Conservation (phyloP, 345 rosid genomes). For the Eucalyptus pauciflora region DNA sequence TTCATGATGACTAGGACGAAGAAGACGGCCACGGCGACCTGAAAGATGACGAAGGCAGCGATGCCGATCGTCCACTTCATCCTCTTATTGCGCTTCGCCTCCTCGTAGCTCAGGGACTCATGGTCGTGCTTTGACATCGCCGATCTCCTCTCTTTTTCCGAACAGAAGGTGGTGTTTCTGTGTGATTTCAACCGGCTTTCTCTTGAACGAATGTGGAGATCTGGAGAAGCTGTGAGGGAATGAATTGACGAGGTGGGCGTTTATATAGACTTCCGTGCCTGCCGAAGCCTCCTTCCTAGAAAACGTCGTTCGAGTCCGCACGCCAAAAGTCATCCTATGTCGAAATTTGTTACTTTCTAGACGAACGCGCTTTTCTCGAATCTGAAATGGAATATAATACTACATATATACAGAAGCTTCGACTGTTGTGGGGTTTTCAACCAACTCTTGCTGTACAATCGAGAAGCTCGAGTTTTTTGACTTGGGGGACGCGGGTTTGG, state of each 20-base stretch:
- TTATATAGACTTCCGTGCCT: background rate
- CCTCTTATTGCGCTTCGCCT: background rate
- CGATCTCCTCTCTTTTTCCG: background rate
- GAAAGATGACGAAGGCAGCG: background rate
- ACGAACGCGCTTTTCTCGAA: background rate
- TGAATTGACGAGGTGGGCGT: background rate
- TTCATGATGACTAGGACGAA: background rate
- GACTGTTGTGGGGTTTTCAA: no score
- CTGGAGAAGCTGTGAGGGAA: background rate
- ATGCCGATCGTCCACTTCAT: background rate
- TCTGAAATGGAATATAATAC: background rate
- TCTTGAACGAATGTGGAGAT: background rate
- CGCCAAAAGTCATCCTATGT: background rate
- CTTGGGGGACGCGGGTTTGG: background rate
- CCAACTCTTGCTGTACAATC: no score
- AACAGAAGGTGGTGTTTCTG: background rate
- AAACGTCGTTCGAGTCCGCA: background rate
- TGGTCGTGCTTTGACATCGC: background rate
- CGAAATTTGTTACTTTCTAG: background rate
- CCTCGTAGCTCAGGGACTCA: background rate
- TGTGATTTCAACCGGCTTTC: background rate
- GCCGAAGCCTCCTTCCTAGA: background rate
- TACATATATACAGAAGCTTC: no score
- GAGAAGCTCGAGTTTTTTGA: background rate
- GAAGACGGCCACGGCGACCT: background rate